A percentile compares a stretch with the other conserved stretches of the same genome.
phyloP scores from a whole-genome alignment of 2,329 filamentous ascomycete species.

The Hymenoscyphus fructigenus region DNA sequence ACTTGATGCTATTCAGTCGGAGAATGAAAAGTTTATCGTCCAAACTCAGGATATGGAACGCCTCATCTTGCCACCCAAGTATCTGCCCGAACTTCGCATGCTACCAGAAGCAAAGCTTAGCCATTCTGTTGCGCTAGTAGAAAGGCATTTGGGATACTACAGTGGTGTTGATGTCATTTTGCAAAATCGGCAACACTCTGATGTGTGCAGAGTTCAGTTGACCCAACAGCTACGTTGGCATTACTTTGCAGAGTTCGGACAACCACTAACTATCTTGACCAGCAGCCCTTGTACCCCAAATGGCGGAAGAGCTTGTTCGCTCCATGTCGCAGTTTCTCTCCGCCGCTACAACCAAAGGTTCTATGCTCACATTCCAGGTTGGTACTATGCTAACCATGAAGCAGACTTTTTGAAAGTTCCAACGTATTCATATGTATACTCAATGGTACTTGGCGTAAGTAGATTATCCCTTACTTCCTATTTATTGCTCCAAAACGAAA shows the following conservation, averaged over 20 bases:
- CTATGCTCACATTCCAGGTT: neutral
- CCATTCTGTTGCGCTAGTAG: neutral
- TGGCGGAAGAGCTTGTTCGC: neutral
- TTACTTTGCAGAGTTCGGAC: neutral
- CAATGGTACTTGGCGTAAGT: neutral
- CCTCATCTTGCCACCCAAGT: slow-evolving; percentile 7
- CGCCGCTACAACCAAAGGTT: neutral
- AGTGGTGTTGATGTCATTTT: slow-evolving; percentile 7
- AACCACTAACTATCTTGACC: neutral
- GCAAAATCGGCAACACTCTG: neutral
- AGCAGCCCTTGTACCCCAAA: neutral
- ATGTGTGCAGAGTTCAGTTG: slow-evolving; percentile 4
- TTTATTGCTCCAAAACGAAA: neutral
- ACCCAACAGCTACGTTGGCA: slow-evolving; percentile 1
- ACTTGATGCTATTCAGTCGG: neutral
- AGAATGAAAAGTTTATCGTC: slow-evolving; percentile 1
- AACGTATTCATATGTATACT: neutral
- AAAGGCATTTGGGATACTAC: slow-evolving; percentile 4
- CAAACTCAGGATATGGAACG: slow-evolving; percentile 2
- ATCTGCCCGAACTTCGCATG: slow-evolving; percentile 5
- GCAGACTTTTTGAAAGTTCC: neutral
- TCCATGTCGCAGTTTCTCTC: slow-evolving; percentile 2
- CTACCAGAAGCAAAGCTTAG: slow-evolving; percentile 10
- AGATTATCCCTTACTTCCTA: neutral
- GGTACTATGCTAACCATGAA: neutral